Conservation (phyloP, 768 basidiomycete species). For the Suillus variegatus region DNA sequence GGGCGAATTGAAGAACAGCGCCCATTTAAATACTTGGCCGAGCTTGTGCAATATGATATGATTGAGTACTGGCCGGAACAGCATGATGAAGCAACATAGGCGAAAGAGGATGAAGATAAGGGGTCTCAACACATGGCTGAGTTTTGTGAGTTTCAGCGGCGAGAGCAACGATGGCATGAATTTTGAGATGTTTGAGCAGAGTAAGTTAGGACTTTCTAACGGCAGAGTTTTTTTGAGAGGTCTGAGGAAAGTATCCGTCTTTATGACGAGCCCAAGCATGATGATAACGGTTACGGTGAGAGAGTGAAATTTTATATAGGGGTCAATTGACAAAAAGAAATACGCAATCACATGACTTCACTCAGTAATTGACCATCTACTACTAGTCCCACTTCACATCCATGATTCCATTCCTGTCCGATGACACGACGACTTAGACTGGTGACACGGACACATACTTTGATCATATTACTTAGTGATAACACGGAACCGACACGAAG, state of each 20-base stretch:
- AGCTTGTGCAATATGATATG: conserved; percentile 1
- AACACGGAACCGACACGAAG: too few species aligned
- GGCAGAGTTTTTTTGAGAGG: background rate
- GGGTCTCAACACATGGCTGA: background rate
- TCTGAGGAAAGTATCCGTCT: background rate
- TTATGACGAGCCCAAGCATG: background rate
- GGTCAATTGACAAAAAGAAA: conserved; percentile 2
- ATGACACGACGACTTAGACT: background rate
- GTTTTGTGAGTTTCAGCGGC: background rate
- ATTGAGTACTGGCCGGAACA: background rate
- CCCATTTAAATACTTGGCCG: conserved; percentile 2
- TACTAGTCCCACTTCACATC: too few species aligned
- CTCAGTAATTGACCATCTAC: too few species aligned
- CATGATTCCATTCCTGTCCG: background rate
- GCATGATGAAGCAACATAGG: background rate
- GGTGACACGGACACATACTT: too few species aligned
- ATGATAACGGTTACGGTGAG: background rate
- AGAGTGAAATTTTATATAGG: background rate
- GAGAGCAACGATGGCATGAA: background rate
- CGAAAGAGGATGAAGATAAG: background rate
- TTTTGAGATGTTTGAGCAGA: background rate
- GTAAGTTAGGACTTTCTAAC: background rate
- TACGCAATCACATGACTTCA: background rate
- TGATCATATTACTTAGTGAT: too few species aligned
- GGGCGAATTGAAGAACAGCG: background rate